These are phyloP conservation scores for Pontederia crassipes DNA, from an alignment of 176 grass and related monocot genomes.

Conservation along the genomic window DNA sequence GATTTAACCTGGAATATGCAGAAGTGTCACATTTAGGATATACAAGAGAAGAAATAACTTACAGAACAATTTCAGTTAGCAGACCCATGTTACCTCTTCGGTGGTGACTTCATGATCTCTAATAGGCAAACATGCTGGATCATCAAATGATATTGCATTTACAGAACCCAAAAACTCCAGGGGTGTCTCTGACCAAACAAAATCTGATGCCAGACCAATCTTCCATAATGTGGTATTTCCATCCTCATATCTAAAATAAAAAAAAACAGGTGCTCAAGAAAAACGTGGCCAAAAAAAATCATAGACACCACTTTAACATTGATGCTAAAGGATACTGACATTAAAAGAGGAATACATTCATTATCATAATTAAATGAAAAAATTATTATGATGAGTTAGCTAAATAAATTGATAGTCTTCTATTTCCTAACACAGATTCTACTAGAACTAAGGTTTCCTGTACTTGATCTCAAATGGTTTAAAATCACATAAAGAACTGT, in stretches of 20 bases:
- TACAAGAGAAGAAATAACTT: conserved; percentile 8
- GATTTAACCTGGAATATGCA: conserved; percentile 44
- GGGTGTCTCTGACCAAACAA: conserved; percentile 74
- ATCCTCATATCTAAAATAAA: conserved; percentile 67
- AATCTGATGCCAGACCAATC: conserved; percentile 65
- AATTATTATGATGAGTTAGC: too few relatives aligned
- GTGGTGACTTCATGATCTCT: conserved; percentile 87
- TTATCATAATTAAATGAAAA: too few relatives aligned
- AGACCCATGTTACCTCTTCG: conserved; percentile 48
- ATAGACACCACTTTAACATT: background rate
- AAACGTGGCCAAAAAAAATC: background rate
- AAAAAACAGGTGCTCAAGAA: background rate
- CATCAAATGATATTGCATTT: conserved; percentile 75
- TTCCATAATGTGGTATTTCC: conserved; percentile 73
- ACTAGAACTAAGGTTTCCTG: too few relatives aligned
- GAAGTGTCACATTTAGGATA: conserved; percentile 2
- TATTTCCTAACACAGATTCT: too few relatives aligned
- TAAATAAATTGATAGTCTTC: too few relatives aligned
- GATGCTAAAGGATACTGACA: background rate
- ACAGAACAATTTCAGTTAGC: background rate
- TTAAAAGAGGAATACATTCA: background rate
- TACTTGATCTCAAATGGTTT: too few relatives aligned
- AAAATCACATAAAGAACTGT: too few relatives aligned
- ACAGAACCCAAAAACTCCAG: conserved; percentile 82
- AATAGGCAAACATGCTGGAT: conserved; percentile 53